Conservation (phyloP, 2,329 filamentous ascomycete species). For the Xylariaceae sp. region DNA sequence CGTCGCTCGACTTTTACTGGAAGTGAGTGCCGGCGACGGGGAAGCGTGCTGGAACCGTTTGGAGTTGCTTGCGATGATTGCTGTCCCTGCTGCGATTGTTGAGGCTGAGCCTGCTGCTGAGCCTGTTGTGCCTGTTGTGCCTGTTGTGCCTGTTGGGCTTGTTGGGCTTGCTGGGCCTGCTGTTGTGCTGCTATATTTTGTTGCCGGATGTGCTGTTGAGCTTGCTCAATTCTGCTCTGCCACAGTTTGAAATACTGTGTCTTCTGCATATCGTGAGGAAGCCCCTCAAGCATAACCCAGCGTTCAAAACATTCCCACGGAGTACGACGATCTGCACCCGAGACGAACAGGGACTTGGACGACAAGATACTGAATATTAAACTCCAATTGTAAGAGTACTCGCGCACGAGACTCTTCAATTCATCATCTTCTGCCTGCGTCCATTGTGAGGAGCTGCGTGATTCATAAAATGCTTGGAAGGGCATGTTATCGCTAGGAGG, state of each 20-base stretch:
- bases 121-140: constrained; percentile 31
- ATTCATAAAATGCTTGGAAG: constrained; percentile 83
- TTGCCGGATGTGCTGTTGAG: constrained; percentile 51
- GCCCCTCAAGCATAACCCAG: constrained; percentile 86
- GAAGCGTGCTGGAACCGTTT: constrained; percentile 44
- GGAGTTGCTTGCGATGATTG: constrained; percentile 36
- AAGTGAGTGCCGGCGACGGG: constrained; percentile 66
- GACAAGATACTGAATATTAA: constrained; percentile 79
- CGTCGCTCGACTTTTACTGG: constrained; percentile 83
- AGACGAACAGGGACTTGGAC: constrained; percentile 71
- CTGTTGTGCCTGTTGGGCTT: constrained; percentile 30
- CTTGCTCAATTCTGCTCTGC: constrained; percentile 56
- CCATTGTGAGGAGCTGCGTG: constrained; percentile 84
- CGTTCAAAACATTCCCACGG: constrained; percentile 99
- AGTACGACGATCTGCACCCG: constrained; percentile 82
- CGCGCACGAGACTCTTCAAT: constrained; percentile 75
- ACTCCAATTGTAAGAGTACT: constrained; percentile 97
- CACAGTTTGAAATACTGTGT: constrained; percentile 87
- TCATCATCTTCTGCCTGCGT: constrained; percentile 86
- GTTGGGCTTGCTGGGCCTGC: constrained; percentile 32
- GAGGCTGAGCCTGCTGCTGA: constrained; percentile 31
- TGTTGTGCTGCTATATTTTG: constrained; percentile 48
- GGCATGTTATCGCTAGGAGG: constrained; percentile 94
- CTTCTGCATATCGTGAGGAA: constrained; percentile 90
- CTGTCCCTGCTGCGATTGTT: constrained; percentile 28